Base-by-base conservation (phyloP, 768 basidiomycete genomes). In the Dioszegia hungarica region DNA sequence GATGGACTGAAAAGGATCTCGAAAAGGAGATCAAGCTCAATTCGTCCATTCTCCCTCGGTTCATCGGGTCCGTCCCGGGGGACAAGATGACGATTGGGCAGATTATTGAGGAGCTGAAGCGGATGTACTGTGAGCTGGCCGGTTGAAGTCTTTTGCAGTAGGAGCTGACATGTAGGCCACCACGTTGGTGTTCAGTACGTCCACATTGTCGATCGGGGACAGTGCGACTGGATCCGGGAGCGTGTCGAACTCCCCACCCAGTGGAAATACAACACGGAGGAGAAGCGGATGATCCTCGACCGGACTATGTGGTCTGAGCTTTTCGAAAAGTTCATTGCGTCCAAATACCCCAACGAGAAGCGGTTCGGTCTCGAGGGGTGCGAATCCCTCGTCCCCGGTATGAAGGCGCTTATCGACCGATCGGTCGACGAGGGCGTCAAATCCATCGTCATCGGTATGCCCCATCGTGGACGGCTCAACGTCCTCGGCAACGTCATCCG, bases 281-380 rank as follows among this genome's bases (percentile, higher is more conserved):
- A 99, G 80, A 99, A 98, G 79, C 86, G 91, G 44, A 93, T 98
- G 89, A 93, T 99, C 63, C 84, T 99, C 54, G 95, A 99, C 79
- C 89, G 95, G 59, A 86, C 97, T 67, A 97, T 98, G 75, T 99
- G 95, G 95, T 98, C 94, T n/a, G 95, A 98, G 70, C 88, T 89
- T 3, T 98, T 98, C 72, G 95, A 99, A 77, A 92, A 92, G 72
- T 99, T 97, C 82, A 92, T 99, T 62, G 88, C 92, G 20, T 89
- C 85, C 82, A 99, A 98, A 77, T 95, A 90, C 79, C 95, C 95
- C 66, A 99, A 97, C 79, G 95, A 99, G 81, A 99, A 99, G 79
- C 88, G 95, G 44, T 99, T 99, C 78, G 95, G 95, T 77, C 83
- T 99, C 39, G 95, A 99, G 78, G 95, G 95, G 54, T 95, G 92